Percentiles rank a stretch among this genome's conserved stretches.
These are phyloP conservation scores for Globisporangium paddicum DNA, from an alignment of 352 stramenopile genomes.

Conservation along the genomic window DNA sequence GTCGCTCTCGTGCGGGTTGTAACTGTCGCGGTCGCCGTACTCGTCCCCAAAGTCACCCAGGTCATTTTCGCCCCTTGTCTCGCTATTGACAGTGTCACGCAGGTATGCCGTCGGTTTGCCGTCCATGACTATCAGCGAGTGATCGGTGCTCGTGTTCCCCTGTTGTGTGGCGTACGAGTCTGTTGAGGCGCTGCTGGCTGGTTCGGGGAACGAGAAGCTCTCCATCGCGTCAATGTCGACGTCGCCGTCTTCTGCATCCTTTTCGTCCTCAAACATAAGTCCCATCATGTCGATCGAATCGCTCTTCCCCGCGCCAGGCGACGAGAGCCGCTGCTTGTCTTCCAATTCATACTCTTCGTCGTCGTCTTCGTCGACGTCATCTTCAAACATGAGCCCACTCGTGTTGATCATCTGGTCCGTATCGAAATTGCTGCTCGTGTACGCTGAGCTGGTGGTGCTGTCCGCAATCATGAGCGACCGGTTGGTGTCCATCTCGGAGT, in stretches of 20 bases:
- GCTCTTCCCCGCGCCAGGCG: neutral
- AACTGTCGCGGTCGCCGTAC: slow-evolving; percentile 21
- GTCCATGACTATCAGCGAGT: slow-evolving; percentile 13
- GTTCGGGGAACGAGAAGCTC: slow-evolving; percentile 6
- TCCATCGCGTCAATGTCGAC: slow-evolving; percentile 10
- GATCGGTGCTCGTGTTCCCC: slow-evolving; percentile 10
- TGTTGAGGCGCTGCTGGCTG: neutral
- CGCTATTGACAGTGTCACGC: slow-evolving; percentile 21
- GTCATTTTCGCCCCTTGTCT: slow-evolving; percentile 13
- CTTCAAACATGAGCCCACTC: slow-evolving; percentile 1
- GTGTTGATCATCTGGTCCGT: neutral
- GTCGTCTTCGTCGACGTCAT: slow-evolving; percentile 9
- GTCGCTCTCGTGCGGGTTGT: slow-evolving; percentile 23
- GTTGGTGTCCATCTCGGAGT: slow-evolving; percentile 5
- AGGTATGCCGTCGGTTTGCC: slow-evolving; percentile 25
- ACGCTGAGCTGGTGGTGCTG: slow-evolving; percentile 10
- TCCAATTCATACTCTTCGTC: neutral
- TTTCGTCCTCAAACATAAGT: neutral
- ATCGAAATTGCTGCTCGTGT: slow-evolving; percentile 6
- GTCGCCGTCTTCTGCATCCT: slow-evolving; percentile 9
- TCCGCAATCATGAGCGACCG: slow-evolving; percentile 10
- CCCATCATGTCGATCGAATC: slow-evolving; percentile 5
- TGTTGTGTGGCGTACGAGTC: slow-evolving; percentile 12
- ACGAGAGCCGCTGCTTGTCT: neutral
- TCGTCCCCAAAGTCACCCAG: slow-evolving; percentile 26